phyloP scores from a whole-genome alignment of 2,329 filamentous ascomycete genomes.

The Arthroderma uncinatum region DNA sequence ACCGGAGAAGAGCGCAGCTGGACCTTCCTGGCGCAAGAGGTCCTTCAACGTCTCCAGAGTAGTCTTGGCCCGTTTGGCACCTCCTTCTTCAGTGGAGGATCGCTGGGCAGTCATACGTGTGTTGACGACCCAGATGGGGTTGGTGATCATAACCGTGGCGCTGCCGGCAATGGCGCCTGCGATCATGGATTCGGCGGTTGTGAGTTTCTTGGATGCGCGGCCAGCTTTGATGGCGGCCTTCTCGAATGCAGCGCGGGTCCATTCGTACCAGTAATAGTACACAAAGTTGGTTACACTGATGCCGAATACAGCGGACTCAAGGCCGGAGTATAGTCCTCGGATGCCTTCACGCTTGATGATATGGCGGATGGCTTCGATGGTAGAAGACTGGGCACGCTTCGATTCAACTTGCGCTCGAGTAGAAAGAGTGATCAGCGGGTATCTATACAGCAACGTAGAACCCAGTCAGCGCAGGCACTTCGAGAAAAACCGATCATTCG shows the following conservation, averaged over 20 bases:
- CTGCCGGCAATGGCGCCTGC: slow-evolving; percentile 87
- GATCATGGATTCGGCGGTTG: slow-evolving; percentile 86
- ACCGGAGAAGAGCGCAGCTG: slow-evolving; percentile 74
- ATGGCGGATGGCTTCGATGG: slow-evolving; percentile 67
- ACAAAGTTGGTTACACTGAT: slow-evolving; percentile 99
- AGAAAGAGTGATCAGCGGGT: slow-evolving; percentile 92
- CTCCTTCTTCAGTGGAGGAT: slow-evolving; percentile 39
- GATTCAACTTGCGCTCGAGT: slow-evolving; percentile 97
- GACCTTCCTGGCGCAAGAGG: slow-evolving; percentile 73
- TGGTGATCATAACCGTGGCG: slow-evolving; percentile 89
- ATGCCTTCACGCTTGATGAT: slow-evolving; percentile 90
- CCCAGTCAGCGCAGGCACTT: not conserved
- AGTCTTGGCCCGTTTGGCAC: slow-evolving; percentile 47
- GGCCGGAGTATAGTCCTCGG: slow-evolving; percentile 76
- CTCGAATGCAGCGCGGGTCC: slow-evolving; percentile 77
- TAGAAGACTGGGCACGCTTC: slow-evolving; percentile 75
- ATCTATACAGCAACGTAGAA: slow-evolving; percentile 41
- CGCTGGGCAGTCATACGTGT: slow-evolving; percentile 92
- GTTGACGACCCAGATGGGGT: slow-evolving; percentile 99
- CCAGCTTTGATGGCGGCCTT: slow-evolving; percentile 61
- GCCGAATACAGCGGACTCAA: slow-evolving; percentile 90
- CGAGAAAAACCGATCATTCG: not conserved
- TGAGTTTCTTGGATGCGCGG: slow-evolving; percentile 67
- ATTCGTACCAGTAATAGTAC: slow-evolving; percentile 99
- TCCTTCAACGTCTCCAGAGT: slow-evolving; percentile 72